Percentiles rank a stretch among this genome's conserved stretches.
These are phyloP conservation scores for Taiwanofungus camphoratus DNA, from an alignment of 1,284 basidiomycete species.

Conservation along the genomic window DNA sequence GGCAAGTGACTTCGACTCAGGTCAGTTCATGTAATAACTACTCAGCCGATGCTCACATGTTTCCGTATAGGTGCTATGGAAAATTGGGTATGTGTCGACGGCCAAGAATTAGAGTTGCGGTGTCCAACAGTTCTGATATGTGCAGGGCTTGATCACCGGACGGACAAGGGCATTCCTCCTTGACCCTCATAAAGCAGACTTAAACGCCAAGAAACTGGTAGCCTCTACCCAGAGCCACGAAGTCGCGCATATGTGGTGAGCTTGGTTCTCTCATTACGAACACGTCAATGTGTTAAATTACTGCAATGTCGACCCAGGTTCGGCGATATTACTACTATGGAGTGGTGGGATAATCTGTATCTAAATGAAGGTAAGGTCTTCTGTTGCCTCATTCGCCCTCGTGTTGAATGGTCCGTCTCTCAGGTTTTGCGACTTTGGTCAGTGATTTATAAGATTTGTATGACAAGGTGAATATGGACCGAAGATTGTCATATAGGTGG, in stretches of 20 bases:
- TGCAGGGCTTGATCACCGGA: constrained; percentile 83
- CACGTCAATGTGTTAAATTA: not conserved
- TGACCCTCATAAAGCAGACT: constrained; percentile 73
- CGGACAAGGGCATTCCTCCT: constrained; percentile 81
- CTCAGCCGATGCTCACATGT: not conserved
- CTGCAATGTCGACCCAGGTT: constrained; percentile 44
- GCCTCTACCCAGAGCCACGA: constrained; percentile 81
- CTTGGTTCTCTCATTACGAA: constrained; percentile 15
- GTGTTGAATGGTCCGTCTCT: constrained; percentile 21
- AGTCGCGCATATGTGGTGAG: constrained; percentile 79
- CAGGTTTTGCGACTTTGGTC: constrained; percentile 83
- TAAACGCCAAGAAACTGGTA: constrained; percentile 76
- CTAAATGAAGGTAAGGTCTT: constrained; percentile 62
- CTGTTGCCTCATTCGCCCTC: too few relatives aligned
- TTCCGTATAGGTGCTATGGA: constrained; percentile 74
- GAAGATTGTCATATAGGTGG: constrained; percentile 49
- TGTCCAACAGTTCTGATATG: not conserved
- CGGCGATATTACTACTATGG: constrained; percentile 89
- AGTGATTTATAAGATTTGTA: not conserved
- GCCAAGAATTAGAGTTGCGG: too few relatives aligned
- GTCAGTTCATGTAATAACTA: constrained; percentile 24
- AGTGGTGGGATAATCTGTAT: constrained; percentile 91
- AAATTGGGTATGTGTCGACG: constrained; percentile 59
- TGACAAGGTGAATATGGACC: not conserved
- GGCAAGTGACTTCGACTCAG: constrained; percentile 86